Conservation (phyloP, 106 monocot species). For the Ottelia alismoides region DNA sequence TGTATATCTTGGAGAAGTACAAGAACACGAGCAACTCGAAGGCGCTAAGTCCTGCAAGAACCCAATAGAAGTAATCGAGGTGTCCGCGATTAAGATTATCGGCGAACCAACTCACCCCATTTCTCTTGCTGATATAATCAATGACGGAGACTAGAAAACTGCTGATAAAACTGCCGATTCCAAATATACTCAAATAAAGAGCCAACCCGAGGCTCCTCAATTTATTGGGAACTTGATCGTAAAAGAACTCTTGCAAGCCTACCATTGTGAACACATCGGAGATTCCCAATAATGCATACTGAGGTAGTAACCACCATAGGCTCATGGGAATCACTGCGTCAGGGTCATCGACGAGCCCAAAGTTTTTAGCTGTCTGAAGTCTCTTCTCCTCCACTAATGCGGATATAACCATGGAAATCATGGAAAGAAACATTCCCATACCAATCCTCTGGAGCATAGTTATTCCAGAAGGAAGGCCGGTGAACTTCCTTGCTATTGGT, state of each 20-base stretch:
- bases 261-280: conserved; percentile 30
- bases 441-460: conserved; percentile 52
- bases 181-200: conserved; percentile 42
- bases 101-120: conserved; percentile 33
- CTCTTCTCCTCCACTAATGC: conserved; percentile 45
- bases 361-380: conserved; percentile 21
- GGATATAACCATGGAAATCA: conserved; percentile 24
- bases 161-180: conserved; percentile 38
- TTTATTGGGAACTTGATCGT: conserved; percentile 36
- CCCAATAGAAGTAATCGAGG: conserved; percentile 56
- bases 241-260: conserved; percentile 47
- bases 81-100: conserved; percentile 30
- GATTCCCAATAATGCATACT: conserved; percentile 27
- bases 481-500: conserved; percentile 20
- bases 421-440: conserved; percentile 28
- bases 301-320: conserved; percentile 48
- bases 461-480: conserved; percentile 29
- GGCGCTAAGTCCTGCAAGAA: conserved; percentile 27
- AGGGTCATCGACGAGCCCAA: conserved; percentile 26
- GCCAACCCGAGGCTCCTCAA: conserved; percentile 49
- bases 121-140: conserved; percentile 8
- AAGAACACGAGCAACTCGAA: conserved; percentile 13
- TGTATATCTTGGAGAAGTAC: conserved; percentile 9
- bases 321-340: conserved; percentile 32
- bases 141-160: conserved; percentile 29